Evolutionary conservation across 2,329 filamentous ascomycete genomes (phyloP).

Genomic region (Davidsoniella neocaledoniae): DNA sequence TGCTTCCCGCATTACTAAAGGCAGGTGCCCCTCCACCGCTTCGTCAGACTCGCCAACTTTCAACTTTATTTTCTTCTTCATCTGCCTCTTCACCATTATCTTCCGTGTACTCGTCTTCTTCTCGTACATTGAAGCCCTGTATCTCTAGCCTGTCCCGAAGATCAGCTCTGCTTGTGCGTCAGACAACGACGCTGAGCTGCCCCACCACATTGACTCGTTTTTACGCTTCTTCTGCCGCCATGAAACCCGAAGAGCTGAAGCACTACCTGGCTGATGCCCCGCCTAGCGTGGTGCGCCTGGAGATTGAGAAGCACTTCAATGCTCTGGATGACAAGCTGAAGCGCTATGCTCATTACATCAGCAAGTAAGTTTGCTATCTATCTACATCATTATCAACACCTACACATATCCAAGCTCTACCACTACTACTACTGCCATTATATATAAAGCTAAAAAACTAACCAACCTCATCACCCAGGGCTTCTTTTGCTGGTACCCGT

Average conservation of each 20-base stretch:
- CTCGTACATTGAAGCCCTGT: background rate
- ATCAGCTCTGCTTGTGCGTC: background rate
- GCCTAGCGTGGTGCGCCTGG: slow-evolving; percentile 70
- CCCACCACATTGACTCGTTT: slow-evolving; percentile 13
- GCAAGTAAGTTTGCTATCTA: slow-evolving; percentile 36
- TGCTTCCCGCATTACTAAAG: slow-evolving; percentile 6
- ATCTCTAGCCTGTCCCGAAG: background rate
- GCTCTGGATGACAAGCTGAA: slow-evolving; percentile 59
- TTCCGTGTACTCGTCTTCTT: background rate
- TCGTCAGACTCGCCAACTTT: slow-evolving; percentile 2
- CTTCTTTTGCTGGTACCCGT: slow-evolving; percentile 59
- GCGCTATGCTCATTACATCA: slow-evolving; percentile 82
- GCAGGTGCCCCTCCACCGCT: background rate
- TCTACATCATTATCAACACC: background rate
- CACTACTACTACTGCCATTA: background rate
- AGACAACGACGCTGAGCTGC: background rate
- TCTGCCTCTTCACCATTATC: background rate
- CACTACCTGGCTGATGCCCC: slow-evolving; percentile 87
- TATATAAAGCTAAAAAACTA: background rate
- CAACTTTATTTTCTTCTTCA: slow-evolving; percentile 4
- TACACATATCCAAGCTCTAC: background rate
- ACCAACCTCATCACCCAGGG: slow-evolving; percentile 28
- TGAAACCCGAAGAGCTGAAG: slow-evolving; percentile 43
- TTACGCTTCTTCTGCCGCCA: slow-evolving; percentile 24
- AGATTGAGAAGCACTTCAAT: slow-evolving; percentile 87